phyloP scores from a whole-genome alignment of 331 rosid genomes.

The Quercus tomentella region DNA sequence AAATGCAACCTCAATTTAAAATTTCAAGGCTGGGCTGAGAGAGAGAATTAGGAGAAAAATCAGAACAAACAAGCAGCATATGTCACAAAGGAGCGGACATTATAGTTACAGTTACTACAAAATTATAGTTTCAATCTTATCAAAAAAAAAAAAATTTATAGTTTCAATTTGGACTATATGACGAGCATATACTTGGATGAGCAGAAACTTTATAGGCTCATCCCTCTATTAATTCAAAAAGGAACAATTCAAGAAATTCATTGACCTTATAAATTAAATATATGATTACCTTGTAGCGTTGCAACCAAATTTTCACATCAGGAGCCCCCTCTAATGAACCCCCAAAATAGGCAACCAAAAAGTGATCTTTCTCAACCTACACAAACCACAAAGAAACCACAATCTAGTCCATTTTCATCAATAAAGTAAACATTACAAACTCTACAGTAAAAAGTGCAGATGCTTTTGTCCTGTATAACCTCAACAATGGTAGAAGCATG shows the following conservation, averaged over 20 bases:
- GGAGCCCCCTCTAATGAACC: conserved; percentile 70
- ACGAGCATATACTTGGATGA: not conserved
- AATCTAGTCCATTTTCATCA: not conserved
- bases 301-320: conserved; percentile 94
- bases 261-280: not conserved
- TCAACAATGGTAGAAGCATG: conserved; percentile 97
- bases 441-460: not conserved
- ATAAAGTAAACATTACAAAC: not conserved
- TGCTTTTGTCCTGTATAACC: conserved; percentile 32
- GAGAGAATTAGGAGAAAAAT: not conserved
- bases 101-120: not conserved
- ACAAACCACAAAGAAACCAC: conserved; percentile 18
- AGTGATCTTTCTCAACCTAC: conserved; percentile 68
- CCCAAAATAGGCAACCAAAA: conserved; percentile 78
- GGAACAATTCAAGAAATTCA: not conserved
- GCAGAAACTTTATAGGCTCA: not conserved
- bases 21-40: not conserved
- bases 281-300: conserved; percentile 52
- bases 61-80: not conserved
- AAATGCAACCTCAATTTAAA: not conserved
- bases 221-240: not conserved
- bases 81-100: not conserved
- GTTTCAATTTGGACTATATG: not conserved
- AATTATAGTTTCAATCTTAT: not conserved
- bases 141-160: too few species aligned